These are phyloP conservation scores for Xylariaceae sp. DNA, from an alignment of 2,329 filamentous ascomycete species.

Conservation along the genomic window DNA sequence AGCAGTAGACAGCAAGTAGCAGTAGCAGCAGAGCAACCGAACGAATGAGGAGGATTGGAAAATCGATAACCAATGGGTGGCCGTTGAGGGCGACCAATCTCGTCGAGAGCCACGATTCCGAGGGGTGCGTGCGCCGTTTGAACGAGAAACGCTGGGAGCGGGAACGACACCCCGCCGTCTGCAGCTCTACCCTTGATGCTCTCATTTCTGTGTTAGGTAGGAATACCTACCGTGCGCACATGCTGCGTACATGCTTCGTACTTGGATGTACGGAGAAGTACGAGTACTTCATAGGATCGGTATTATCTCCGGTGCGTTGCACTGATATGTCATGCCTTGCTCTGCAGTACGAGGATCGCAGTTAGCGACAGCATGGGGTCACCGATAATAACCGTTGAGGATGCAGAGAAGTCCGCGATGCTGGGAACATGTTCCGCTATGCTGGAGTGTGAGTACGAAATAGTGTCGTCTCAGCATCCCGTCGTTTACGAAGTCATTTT, in stretches of 20 bases:
- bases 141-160: background rate
- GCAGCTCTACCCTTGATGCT: background rate
- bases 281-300: too few species aligned
- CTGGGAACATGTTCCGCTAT: too few species aligned
- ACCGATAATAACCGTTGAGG: too few species aligned
- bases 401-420: too few species aligned
- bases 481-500: too few species aligned
- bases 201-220: background rate
- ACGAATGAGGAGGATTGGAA: conserved; percentile 9
- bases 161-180: background rate
- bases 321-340: background rate
- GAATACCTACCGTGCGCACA: too few species aligned
- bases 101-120: conserved; percentile 6
- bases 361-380: background rate
- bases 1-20: background rate
- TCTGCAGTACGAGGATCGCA: background rate
- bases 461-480: too few species aligned
- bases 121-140: conserved; percentile 13
- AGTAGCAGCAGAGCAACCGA: conserved; percentile 10
- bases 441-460: too few species aligned
- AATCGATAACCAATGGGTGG: conserved; percentile 12
- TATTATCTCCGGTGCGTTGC: too few species aligned
- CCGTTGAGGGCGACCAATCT: conserved; percentile 6
- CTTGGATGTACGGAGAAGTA: too few species aligned
- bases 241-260: too few species aligned